phyloP scores from a whole-genome alignment of 768 basidiomycete genomes.

The Lepiota venenata region DNA sequence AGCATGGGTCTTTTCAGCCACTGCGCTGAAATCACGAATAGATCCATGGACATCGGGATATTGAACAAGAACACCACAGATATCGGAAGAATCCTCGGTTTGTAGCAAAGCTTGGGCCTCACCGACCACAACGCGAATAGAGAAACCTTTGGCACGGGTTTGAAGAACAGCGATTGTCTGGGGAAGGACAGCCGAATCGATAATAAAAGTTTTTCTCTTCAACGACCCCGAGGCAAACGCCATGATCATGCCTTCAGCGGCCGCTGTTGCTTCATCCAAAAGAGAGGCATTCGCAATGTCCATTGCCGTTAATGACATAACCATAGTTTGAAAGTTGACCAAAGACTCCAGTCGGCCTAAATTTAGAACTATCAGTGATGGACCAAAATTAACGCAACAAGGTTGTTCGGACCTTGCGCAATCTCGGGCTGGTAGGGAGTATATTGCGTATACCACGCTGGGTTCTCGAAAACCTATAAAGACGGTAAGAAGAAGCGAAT shows the following conservation, averaged over 20 bases:
- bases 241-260: slow-evolving; percentile 97
- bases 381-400: slow-evolving; percentile 1
- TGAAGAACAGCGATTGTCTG: slow-evolving; percentile 89
- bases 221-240: slow-evolving; percentile 64
- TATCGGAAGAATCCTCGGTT: slow-evolving; percentile 51
- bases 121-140: slow-evolving; percentile 75
- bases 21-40: slow-evolving; percentile 66
- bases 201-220: slow-evolving; percentile 82
- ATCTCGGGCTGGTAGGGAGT: slow-evolving; percentile 98
- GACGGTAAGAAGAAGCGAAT: slow-evolving; percentile 3
- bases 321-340: slow-evolving; percentile 96
- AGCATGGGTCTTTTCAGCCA: slow-evolving; percentile 69
- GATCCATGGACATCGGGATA: slow-evolving; percentile 91
- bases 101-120: slow-evolving; percentile 49
- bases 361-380: slow-evolving; percentile 9
- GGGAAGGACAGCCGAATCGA: slow-evolving; percentile 78
- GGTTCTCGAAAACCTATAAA: slow-evolving; percentile 83
- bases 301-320: slow-evolving; percentile 90
- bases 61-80: slow-evolving; percentile 89
- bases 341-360: slow-evolving; percentile 93
- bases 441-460: slow-evolving; percentile 97
- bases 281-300: slow-evolving; percentile 96
- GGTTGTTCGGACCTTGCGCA: slow-evolving; percentile 74
- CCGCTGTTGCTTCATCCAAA: slow-evolving; percentile 92
- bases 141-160: slow-evolving; percentile 92